Evolutionary conservation across 1,139 yeast species (phyloP).

Genomic region (Suhomyces coccinellae): DNA sequence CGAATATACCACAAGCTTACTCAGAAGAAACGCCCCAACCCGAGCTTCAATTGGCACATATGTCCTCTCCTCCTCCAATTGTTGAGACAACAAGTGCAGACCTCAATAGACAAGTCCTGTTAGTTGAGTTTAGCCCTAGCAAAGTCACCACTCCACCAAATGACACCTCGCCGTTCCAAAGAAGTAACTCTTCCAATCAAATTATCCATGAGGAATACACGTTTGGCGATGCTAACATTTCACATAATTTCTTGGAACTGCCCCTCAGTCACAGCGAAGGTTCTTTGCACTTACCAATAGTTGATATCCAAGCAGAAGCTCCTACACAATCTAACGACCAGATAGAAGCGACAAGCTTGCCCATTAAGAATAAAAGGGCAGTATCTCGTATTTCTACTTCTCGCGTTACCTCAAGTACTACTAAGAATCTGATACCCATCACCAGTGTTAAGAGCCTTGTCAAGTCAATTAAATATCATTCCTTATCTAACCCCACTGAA

Average conservation of each 20-base stretch:
- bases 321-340: neutral
- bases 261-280: slow-evolving; percentile 6
- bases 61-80: neutral
- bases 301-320: neutral
- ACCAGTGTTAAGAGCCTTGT: slow-evolving; percentile 15
- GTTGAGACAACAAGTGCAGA: neutral
- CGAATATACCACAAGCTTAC: neutral
- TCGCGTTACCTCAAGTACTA: neutral
- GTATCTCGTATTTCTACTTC: neutral
- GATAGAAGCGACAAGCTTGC: too few species aligned
- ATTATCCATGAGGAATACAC: slow-evolving; percentile 24
- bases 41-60: neutral
- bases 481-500: neutral
- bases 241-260: slow-evolving; percentile 9
- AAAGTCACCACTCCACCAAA: slow-evolving; percentile 9
- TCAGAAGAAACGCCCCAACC: neutral
- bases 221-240: slow-evolving; percentile 15
- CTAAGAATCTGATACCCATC: slow-evolving; percentile 8
- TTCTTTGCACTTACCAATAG: neutral
- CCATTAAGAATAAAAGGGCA: too few species aligned
- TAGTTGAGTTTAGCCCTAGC: slow-evolving; percentile 4
- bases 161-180: slow-evolving; percentile 6
- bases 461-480: slow-evolving; percentile 11
- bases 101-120: neutral
- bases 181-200: slow-evolving; percentile 13